Evolutionary conservation across 495 filamentous ascomycete genomes (phyloP).

Genomic region (Hyaloscypha variabilis): DNA sequence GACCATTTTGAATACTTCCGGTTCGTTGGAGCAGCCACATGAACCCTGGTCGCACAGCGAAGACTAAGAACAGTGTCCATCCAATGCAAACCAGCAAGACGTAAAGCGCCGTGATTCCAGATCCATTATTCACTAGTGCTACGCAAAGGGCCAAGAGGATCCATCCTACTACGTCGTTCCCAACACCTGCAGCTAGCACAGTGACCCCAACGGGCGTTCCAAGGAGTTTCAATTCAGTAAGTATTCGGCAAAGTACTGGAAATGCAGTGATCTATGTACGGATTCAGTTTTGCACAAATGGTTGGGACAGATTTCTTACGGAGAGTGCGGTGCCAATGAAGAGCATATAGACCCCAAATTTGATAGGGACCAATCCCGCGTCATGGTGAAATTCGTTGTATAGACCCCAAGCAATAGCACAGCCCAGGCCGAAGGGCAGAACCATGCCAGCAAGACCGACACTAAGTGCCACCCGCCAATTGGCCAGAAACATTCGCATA

Average conservation of each 20-base stretch:
- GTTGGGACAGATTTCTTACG: conserved; percentile 5
- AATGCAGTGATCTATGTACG: conserved; percentile 80
- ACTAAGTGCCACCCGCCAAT: conserved; percentile 83
- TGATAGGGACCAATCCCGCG: conserved; percentile 59
- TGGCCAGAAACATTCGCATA: conserved; percentile 77
- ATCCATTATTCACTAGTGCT: conserved; percentile 86
- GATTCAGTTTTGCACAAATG: background rate
- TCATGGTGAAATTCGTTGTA: conserved; percentile 79
- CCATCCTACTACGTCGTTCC: conserved; percentile 93
- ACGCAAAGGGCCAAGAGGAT: conserved; percentile 93
- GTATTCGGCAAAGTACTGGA: conserved; percentile 90
- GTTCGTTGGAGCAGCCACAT: conserved; percentile 71
- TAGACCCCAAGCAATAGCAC: conserved; percentile 83
- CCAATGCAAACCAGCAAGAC: conserved; percentile 77
- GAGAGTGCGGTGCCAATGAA: conserved; percentile 93
- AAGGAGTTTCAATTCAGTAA: conserved; percentile 90
- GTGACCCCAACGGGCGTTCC: conserved; percentile 85
- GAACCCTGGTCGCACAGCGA: conserved; percentile 76
- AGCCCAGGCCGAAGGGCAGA: conserved; percentile 70
- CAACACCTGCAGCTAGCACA: conserved; percentile 89
- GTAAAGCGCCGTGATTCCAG: conserved; percentile 83
- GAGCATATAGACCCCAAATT: conserved; percentile 82
- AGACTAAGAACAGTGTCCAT: conserved; percentile 78
- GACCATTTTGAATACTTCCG: conserved; percentile 85
- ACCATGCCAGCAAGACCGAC: conserved; percentile 88